Percentiles rank a stretch among this genome's conserved stretches.
These are phyloP conservation scores for Asparagopsis taxiformis DNA, from an alignment of 31 red algal species.

Conservation along the genomic window DNA sequence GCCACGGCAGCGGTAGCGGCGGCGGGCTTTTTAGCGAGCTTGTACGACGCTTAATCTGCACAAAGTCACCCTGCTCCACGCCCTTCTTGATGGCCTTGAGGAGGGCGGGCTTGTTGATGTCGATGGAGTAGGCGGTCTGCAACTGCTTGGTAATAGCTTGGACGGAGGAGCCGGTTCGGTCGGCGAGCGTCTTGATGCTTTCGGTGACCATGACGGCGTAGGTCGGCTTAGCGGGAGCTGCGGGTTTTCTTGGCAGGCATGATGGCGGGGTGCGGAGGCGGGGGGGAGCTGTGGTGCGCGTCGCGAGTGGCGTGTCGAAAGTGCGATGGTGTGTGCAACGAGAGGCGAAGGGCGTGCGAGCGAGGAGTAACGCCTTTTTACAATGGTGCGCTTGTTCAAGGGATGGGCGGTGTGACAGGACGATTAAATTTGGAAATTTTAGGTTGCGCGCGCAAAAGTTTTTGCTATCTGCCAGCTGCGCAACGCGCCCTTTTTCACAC, in stretches of 20 bases:
- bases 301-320: too few species aligned
- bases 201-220: constrained; percentile 76
- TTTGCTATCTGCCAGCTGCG: too few species aligned
- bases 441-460: too few species aligned
- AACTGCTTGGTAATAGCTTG: constrained; percentile 70
- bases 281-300: too few species aligned
- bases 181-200: constrained; percentile 41
- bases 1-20: constrained; percentile 3
- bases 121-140: constrained; percentile 32
- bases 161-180: constrained; percentile 65
- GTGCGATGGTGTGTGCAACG: too few species aligned
- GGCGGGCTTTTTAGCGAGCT: constrained; percentile 46
- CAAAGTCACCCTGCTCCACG: constrained; percentile 57
- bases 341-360: too few species aligned
- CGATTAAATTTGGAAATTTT: too few species aligned
- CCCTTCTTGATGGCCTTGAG: constrained; percentile 74
- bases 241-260: constrained; percentile 52
- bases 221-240: constrained; percentile 47
- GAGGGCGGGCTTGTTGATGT: constrained; percentile 82
- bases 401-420: too few species aligned
- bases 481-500: too few species aligned
- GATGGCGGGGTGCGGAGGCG: too few species aligned
- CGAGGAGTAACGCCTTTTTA: too few species aligned
- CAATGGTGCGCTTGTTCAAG: too few species aligned
- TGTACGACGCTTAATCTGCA: constrained; percentile 85